These are phyloP conservation scores for Vigna mungo DNA, from an alignment of 306 rosid genomes.

Conservation along the genomic window DNA sequence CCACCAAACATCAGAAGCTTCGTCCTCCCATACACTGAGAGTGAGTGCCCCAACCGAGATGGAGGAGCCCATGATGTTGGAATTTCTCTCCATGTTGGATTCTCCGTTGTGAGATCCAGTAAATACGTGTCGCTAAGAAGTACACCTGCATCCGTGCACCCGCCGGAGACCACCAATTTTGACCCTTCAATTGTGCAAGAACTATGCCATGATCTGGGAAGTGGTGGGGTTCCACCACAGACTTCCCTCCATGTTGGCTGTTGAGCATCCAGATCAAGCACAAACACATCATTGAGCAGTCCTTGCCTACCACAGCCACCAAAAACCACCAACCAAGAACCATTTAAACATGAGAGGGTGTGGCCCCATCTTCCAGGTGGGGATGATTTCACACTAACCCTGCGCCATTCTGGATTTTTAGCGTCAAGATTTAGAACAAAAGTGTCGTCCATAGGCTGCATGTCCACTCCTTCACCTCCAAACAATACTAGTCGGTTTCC, in stretches of 20 bases:
- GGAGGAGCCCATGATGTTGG: constrained; percentile 91
- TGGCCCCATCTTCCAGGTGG: constrained; percentile 99
- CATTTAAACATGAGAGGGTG: constrained; percentile 85
- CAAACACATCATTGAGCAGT: constrained; percentile 88
- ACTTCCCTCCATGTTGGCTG: constrained; percentile 98
- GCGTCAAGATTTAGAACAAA: constrained; percentile 95
- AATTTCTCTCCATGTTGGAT: constrained; percentile 93
- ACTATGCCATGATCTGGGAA: constrained; percentile 98
- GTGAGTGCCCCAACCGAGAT: constrained; percentile 91
- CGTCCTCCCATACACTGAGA: constrained; percentile 85
- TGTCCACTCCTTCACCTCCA: constrained; percentile 97
- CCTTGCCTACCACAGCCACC: constrained; percentile 98
- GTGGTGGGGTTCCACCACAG: constrained; percentile 86
- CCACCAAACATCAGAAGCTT: constrained; percentile 98
- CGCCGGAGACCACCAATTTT: constrained; percentile 93
- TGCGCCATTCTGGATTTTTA: constrained; percentile 82
- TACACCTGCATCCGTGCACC: constrained; percentile 91
- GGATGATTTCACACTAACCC: constrained; percentile 84
- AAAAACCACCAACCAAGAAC: constrained; percentile 90
- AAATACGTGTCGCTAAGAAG: constrained; percentile 88
- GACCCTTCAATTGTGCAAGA: constrained; percentile 95
- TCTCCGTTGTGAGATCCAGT: constrained; percentile 73
- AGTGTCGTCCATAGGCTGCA: constrained; percentile 99
- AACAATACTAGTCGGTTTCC: constrained; percentile 93
- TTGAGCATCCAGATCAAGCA: constrained; percentile 96